Evolutionary conservation across 208 protist species (phyloP).

Genomic region (Trypanosoma lewisi): DNA sequence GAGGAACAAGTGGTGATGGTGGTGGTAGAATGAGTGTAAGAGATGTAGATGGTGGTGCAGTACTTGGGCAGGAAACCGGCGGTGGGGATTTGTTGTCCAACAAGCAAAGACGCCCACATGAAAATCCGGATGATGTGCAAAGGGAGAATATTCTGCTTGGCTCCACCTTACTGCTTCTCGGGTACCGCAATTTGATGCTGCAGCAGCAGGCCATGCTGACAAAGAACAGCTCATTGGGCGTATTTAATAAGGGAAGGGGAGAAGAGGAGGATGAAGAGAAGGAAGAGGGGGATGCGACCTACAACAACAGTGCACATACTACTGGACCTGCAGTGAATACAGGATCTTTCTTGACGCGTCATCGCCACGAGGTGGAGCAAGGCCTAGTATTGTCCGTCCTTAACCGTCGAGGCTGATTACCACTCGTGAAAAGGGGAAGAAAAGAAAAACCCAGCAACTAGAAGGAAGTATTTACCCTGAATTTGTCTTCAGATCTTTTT

Average conservation of each 20-base stretch:
- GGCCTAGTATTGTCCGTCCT: slow-evolving; percentile 56
- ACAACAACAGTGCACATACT: too few relatives aligned
- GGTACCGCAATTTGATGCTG: slow-evolving; percentile 61
- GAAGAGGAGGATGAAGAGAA: not conserved
- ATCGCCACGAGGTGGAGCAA: slow-evolving; percentile 60
- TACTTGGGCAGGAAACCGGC: not conserved
- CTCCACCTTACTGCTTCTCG: slow-evolving; percentile 49
- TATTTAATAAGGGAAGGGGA: not conserved
- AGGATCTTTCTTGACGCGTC: slow-evolving; percentile 56
- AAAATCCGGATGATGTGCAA: not conserved
- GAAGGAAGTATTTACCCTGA: not conserved
- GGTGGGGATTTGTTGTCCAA: not conserved
- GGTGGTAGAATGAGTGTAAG: not conserved
- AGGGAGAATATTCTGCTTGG: slow-evolving; percentile 31
- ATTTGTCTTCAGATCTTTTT: not conserved
- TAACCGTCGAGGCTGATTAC: slow-evolving; percentile 17
- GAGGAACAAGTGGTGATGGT: too few relatives aligned
- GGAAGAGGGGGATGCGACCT: not conserved
- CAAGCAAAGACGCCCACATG: not conserved
- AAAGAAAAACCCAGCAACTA: slow-evolving; percentile 5
- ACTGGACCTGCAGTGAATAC: not conserved
- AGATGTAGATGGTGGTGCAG: not conserved
- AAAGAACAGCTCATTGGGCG: not conserved
- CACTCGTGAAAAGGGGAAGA: slow-evolving; percentile 9
- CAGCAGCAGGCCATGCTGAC: slow-evolving; percentile 63